Evolutionary conservation across 345 rosid species (phyloP).

Genomic region (Gossypium arboreum): DNA sequence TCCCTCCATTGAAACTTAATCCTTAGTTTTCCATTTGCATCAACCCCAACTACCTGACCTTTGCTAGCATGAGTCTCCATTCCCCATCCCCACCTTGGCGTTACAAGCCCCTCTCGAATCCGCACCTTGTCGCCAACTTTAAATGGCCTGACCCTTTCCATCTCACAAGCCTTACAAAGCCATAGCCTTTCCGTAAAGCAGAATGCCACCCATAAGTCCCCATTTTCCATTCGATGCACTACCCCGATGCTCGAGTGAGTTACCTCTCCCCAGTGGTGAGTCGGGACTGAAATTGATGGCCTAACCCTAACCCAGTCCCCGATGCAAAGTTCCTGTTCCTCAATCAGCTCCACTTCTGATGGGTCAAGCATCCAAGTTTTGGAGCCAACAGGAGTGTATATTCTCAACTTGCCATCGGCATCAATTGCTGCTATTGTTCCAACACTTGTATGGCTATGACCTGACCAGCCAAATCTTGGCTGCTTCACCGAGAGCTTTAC

Average conservation of each 20-base stretch:
- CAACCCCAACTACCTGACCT: constrained; percentile 87
- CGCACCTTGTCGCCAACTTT: constrained; percentile 69
- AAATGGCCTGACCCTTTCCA: constrained; percentile 74
- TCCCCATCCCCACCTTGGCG: constrained; percentile 99
- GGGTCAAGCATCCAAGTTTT: constrained; percentile 99
- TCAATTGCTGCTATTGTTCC: constrained; percentile 88
- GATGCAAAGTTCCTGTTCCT: constrained; percentile 72
- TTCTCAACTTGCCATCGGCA: constrained; percentile 90
- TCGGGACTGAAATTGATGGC: constrained; percentile 60
- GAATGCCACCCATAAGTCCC: constrained; percentile 74
- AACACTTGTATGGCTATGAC: constrained; percentile 71
- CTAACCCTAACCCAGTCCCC: constrained; percentile 91
- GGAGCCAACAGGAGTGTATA: constrained; percentile 84
- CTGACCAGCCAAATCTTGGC: constrained; percentile 96
- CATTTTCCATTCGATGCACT: constrained; percentile 77
- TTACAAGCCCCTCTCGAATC: constrained; percentile 64
- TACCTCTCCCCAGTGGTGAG: constrained; percentile 96
- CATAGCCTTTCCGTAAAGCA: constrained; percentile 90
- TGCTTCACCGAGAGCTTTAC: constrained; percentile 78
- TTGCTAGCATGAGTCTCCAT: constrained; percentile 96
- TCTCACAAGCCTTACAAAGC: constrained; percentile 85
- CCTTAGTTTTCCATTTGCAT: constrained; percentile 89
- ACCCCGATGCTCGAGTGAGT: constrained; percentile 87
- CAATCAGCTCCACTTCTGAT: constrained; percentile 73
- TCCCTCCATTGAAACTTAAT: constrained; percentile 95